Conservation (phyloP, 148 eudicot species). For the Chenopodium album region DNA sequence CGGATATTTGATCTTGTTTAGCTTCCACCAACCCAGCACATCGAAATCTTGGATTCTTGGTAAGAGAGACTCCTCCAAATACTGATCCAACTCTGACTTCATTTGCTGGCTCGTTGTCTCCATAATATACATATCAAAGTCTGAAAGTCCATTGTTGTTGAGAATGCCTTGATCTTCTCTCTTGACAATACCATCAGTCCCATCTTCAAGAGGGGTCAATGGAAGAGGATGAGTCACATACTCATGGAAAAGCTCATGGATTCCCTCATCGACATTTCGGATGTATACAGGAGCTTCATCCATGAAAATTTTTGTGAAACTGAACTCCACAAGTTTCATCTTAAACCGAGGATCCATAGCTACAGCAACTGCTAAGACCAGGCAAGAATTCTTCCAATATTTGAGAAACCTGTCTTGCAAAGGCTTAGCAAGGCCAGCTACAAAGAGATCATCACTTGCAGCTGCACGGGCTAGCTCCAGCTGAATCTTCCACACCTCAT, state of each 20-base stretch:
- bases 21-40: conserved; percentile 94
- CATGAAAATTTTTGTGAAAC: conserved; percentile 73
- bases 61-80: conserved; percentile 86
- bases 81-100: conserved; percentile 83
- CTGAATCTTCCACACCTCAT: conserved; percentile 90
- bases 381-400: conserved; percentile 70
- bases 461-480: conserved; percentile 71
- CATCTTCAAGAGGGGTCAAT: conserved; percentile 46
- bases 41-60: conserved; percentile 87
- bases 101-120: conserved; percentile 76
- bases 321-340: conserved; percentile 92
- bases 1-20: conserved; percentile 82
- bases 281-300: conserved; percentile 62
- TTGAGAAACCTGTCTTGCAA: conserved; percentile 74
- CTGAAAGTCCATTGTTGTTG: conserved; percentile 57
- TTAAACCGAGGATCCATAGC: conserved; percentile 94
- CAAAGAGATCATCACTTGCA: conserved; percentile 62
- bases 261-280: conserved; percentile 71
- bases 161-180: conserved; percentile 43
- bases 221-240: conserved; percentile 56
- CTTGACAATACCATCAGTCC: conserved; percentile 36
- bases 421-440: conserved; percentile 46
- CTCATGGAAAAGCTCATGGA: conserved; percentile 79
- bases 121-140: conserved; percentile 87
- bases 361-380: conserved; percentile 72